Base-by-base conservation (phyloP, 495 filamentous ascomycete genomes). In the Coniosporium apollinis region DNA sequence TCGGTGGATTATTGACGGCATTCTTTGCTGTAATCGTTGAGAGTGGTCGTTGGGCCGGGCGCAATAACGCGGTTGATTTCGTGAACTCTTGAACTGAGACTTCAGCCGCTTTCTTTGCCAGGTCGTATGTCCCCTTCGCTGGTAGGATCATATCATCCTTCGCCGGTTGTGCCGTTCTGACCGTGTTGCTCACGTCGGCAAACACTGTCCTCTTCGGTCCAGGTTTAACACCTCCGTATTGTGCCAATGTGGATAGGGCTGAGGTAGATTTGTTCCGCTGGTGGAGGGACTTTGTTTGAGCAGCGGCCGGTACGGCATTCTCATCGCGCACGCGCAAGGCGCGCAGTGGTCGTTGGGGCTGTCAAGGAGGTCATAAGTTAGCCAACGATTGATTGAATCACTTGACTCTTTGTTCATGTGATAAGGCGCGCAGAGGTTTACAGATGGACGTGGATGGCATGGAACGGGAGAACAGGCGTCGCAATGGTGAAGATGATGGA, bases 261-360 rank as follows among this genome's bases (percentile, higher is more conserved):
- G 79, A 67, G 6, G 72, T 76, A 0, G 83, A 89, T 56, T 86
- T 92, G 60, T 83, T 77, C 18, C 75, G 76, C 47, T 87, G 76
- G 45, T 84, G 81, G 37, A 79, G 55, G 19, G 67, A 54, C 51
- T 76, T 82, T 42, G 65, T 65, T 30, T 61, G 42, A 11, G 58
- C 50, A n/a, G 59, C 38, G 16, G 59, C 46, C 14, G 71, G 62
- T 16, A 63, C 62, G 54, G 87, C 86, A 57, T 96, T 89, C 61
- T 84, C 81, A 46, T 74, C 66, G 46, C 66, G 64, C 41, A 72
- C 62, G 50, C 70, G 70, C 47, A 77, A 54, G 18, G 62, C 60
- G 41, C 73, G 72, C 22, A 60, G 39, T 32, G 67, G 72, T 52
- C 85, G 71, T 52, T 79, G 79, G 36, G 85, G 83, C 82, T 91